Evolutionary conservation across 2,329 filamentous ascomycete genomes (phyloP), one percentile per base, ranked within the genome.

Genomic region (Trichoderma endophyticum): DNA sequence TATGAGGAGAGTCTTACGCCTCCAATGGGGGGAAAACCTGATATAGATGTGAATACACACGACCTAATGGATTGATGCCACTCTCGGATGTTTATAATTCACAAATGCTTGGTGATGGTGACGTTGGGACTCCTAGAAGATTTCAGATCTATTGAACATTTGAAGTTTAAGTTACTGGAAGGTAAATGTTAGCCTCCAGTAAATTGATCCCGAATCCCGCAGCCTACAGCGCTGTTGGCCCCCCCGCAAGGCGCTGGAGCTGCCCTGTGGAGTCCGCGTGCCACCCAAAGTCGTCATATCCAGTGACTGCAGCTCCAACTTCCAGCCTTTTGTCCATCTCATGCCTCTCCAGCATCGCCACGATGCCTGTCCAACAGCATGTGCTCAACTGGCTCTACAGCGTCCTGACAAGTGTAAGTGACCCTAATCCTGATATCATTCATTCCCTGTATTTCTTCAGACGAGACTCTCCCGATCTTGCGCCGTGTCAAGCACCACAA

Each of bases 341-440:
- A 64, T 64, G 72, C 63, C 51, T 61, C 59, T 30, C 28, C 61
- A 57, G 60, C 64, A 66, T 63, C 26, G 34, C 79, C 73, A 68
- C 66, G 36, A 90, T 90, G 86, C 89, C 91, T 77, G 93, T 97
- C 80, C 92, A 93, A 78, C 94, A 97, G 82, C 93, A 94, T 83
- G 92, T 97, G 73, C 87, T 98, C 78, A 95, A 94, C 83, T 98
- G 95, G 95, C 90, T 98, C 6, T 97, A 97, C 83, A 96, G 93
- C 83, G 91, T 97, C 71, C 84, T 98, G 72, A 93, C 92, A 56
- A 93, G 90, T 77, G 92, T 94, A 83, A 63, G 85, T 76, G 30
- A 21, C 24, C 36, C 11, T 39, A 21, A 24, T 73, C 7, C 15
- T 43, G 2, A 2, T 6, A 14, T 43, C 64, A 28, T 21, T 56